Evolutionary conservation across 176 grass and related monocot species (phyloP), one percentile per base, ranked within the genome.

Genomic region (Pharus latifolius): DNA sequence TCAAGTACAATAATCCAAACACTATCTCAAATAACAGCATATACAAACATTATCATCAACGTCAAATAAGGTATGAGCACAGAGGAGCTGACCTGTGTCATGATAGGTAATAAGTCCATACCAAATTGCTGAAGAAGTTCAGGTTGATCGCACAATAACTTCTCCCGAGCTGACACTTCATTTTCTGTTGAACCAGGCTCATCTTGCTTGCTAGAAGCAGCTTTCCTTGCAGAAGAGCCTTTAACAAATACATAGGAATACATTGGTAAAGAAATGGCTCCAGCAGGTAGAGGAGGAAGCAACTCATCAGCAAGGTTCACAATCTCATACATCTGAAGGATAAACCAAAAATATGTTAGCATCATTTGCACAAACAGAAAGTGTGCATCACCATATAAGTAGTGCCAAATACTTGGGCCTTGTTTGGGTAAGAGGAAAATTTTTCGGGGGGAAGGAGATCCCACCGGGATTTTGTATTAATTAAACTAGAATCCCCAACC

Each of bases 61-160:
- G 75, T 72, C 18, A 24, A 78, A 38, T 14, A 20, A 53, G 58
- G 62, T 2, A 63, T 0, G 20, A 65, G 18, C 24, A 61, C 47
- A 51, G 56, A 15, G 33, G 70, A 24, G 43, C 47, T 49, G 35
- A 96, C 92, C 84, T 96, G 88, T 67, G 72, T 88, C 77, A 96
- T 71, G 31, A 80, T 82, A 80, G 92, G 88, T 64, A 96, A 83
- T 53, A 96, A 70, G 37, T 96, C 88, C 74, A 85, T 86, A 62
- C 84, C 88, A 83, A 96, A 96, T 70, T 96, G 88, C 64, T 88
- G 78, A 2, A 96, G 75, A 76, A 96, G 92, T 73, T 96, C 92
- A 72, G 92, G 92, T 66, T 96, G 92, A 30, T 91, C 88, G 64
- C 42, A 56, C 44, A 96, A 60, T 83, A 96, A 80, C 70, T 91